These are phyloP conservation scores for Boletus semigastroideus DNA, from an alignment of 1,284 basidiomycete species.

Conservation along the genomic window DNA sequence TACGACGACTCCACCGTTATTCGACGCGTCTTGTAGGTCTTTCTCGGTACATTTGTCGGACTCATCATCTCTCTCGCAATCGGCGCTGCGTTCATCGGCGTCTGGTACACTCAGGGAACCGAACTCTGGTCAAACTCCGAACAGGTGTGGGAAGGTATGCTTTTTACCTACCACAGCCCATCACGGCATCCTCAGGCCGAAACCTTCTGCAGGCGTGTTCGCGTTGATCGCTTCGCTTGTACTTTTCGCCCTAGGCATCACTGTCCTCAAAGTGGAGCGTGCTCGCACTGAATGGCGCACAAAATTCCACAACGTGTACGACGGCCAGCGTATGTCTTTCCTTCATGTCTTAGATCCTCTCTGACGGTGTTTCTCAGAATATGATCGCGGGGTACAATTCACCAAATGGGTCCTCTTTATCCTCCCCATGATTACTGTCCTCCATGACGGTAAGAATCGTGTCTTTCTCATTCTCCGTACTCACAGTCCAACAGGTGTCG, in stretches of 20 bases:
- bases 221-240: slow-evolving; percentile 77
- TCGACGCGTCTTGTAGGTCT: slow-evolving; percentile 54
- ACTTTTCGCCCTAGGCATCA: slow-evolving; percentile 80
- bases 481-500: slow-evolving; percentile 51
- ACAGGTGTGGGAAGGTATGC: slow-evolving; percentile 64
- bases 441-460: slow-evolving; percentile 71
- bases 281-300: slow-evolving; percentile 89
- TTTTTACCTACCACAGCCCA: background rate
- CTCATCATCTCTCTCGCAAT: slow-evolving; percentile 76
- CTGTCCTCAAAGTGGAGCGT: slow-evolving; percentile 72
- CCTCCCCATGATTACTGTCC: slow-evolving; percentile 85
- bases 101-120: slow-evolving; percentile 79
- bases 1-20: background rate
- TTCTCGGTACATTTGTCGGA: slow-evolving; percentile 73
- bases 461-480: background rate
- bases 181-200: background rate
- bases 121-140: slow-evolving; percentile 76
- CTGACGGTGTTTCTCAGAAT: slow-evolving; percentile 23
- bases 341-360: background rate
- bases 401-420: slow-evolving; percentile 87
- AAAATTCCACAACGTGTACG: slow-evolving; percentile 82
- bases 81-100: slow-evolving; percentile 76
- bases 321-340: slow-evolving; percentile 46
- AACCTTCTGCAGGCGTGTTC: slow-evolving; percentile 60
- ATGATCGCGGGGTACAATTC: slow-evolving; percentile 44